Evolutionary conservation across 306 rosid genomes (phyloP), one percentile per base, ranked within the genome.

Genomic region (Prunus persica): DNA sequence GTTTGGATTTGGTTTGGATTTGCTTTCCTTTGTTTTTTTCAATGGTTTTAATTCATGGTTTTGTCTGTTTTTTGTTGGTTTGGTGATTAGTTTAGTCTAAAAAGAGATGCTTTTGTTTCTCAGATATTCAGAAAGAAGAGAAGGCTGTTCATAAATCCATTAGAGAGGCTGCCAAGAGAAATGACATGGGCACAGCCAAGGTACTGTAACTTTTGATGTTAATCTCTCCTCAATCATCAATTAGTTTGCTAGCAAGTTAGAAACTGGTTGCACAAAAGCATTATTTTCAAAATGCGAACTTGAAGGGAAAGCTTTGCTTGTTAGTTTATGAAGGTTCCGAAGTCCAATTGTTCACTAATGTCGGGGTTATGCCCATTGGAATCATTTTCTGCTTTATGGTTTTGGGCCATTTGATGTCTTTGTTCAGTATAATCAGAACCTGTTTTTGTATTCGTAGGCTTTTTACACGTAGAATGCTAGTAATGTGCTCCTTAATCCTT

Each of bases 101-200:
- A 74, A 19, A 55, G 25, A 50, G 18, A 65, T 79, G 58, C 65
- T n/a, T 69, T 79, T 56, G n/a, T 67, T 65, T 78, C 57, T 83
- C 65, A 93, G 98, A 93, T 82, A 82, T 93, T 66, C 85, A 93
- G 91, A 88, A 90, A 67, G 98, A 93, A 77, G 96, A 93, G 72
- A 93, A 89, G 64, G 88, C 62, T 76, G 98, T 91, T 6, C 93
- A 93, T 57, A 93, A 91, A 77, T 87, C 98, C 13, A 93, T 93
- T 70, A 87, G 52, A 81, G 98, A 93, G 57, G 98, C 98, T 27
- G 98, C 98, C 0, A 93, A 93, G 86, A 89, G 98, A 81, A 93
- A 91, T 71, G 97, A 93, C 84, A 89, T 93, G 87, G 96, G 88
- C 63, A 88, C 98, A 58, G 98, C 98, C 41, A 93, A 93, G 98